A percentile compares a stretch with the other conserved stretches of the same genome.
These are phyloP conservation scores for Nasturtium officinale DNA, from an alignment of 345 rosid species.

Conservation along the genomic window DNA sequence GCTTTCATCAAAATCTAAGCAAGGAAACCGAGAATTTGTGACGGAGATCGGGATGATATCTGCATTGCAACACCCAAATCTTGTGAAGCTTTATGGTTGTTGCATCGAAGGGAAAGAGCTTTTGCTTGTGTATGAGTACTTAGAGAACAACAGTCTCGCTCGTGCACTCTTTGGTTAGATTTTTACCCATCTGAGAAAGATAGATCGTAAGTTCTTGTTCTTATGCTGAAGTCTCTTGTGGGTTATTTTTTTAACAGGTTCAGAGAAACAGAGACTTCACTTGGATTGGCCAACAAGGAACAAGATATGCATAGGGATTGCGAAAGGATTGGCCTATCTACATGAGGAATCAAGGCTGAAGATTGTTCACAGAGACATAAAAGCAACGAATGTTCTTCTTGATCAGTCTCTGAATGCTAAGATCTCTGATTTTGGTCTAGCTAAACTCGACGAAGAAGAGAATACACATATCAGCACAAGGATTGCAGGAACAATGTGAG, in stretches of 20 bases:
- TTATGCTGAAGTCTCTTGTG: not conserved
- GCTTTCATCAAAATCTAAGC: constrained; percentile 68
- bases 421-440: constrained; percentile 75
- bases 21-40: constrained; percentile 70
- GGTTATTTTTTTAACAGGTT: constrained; percentile 38
- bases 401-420: constrained; percentile 56
- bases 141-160: constrained; percentile 73
- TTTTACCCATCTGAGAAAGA: not conserved
- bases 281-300: constrained; percentile 69
- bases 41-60: constrained; percentile 65
- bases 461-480: constrained; percentile 73
- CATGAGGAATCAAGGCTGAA: constrained; percentile 72
- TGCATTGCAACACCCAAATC: constrained; percentile 63
- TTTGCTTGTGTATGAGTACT: constrained; percentile 65
- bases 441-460: constrained; percentile 68
- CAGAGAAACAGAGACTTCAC: constrained; percentile 46
- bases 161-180: constrained; percentile 62
- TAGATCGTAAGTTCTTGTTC: not conserved
- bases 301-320: constrained; percentile 66
- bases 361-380: constrained; percentile 77
- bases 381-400: constrained; percentile 70
- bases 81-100: constrained; percentile 70
- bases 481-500: constrained; percentile 70
- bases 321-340: constrained; percentile 67
- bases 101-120: constrained; percentile 66